phyloP scores from a whole-genome alignment of 2,329 filamentous ascomycete species.

The Chalaropsis thielavioides region DNA sequence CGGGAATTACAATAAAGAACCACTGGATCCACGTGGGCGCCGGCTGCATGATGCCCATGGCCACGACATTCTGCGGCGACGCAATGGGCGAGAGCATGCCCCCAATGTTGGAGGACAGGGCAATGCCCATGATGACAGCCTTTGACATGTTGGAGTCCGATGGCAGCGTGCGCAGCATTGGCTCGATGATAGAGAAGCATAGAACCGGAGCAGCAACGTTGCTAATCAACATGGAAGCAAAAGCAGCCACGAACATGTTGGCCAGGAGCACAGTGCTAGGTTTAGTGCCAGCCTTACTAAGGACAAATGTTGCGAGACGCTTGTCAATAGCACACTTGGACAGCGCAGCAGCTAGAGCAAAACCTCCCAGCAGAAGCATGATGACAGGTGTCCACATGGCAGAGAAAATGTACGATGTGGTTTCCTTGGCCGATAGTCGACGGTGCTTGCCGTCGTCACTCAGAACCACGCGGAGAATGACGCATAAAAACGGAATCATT shows the following conservation, averaged over 20 bases:
- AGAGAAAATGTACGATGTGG: slow-evolving; percentile 72
- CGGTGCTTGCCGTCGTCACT: slow-evolving; percentile 52
- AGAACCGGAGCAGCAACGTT: slow-evolving; percentile 94
- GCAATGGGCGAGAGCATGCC: slow-evolving; percentile 95
- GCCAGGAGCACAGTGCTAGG: slow-evolving; percentile 83
- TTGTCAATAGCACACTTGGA: slow-evolving; percentile 98
- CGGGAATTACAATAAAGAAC: slow-evolving; percentile 92
- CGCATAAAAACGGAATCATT: slow-evolving; percentile 82
- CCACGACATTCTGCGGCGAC: slow-evolving; percentile 93
- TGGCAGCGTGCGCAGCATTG: slow-evolving; percentile 84
- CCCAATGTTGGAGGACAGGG: slow-evolving; percentile 86
- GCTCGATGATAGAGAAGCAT: slow-evolving; percentile 96
- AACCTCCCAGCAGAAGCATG: slow-evolving; percentile 91
- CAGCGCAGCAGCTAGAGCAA: slow-evolving; percentile 85
- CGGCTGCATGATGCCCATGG: slow-evolving; percentile 87
- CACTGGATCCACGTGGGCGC: slow-evolving; percentile 85
- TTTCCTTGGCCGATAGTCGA: slow-evolving; percentile 64
- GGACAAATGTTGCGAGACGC: slow-evolving; percentile 85
- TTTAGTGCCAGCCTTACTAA: slow-evolving; percentile 89
- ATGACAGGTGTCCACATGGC: slow-evolving; percentile 99
- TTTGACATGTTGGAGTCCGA: slow-evolving; percentile 87
- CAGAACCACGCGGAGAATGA: slow-evolving; percentile 71
- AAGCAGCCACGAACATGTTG: slow-evolving; percentile 96
- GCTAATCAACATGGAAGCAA: slow-evolving; percentile 97
- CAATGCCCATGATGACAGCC: slow-evolving; percentile 87